Conservation (phyloP, 371 early-diverging fungal species). For the Mucor irregularis region DNA sequence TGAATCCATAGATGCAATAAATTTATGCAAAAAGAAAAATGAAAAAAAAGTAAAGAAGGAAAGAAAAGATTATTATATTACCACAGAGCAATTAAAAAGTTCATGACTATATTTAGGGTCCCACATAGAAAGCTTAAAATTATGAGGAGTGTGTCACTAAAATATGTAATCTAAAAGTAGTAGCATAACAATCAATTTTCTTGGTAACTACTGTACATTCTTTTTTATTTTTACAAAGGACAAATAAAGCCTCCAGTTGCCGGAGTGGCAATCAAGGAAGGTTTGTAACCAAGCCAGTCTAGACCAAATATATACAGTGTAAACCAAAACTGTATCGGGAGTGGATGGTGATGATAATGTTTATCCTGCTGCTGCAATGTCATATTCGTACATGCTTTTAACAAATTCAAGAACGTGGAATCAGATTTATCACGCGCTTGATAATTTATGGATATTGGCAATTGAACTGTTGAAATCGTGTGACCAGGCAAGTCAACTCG, state of each 20-base stretch:
- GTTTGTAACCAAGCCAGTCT: conserved; percentile 36
- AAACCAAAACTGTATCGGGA: conserved; percentile 36
- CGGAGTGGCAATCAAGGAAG: conserved; percentile 29
- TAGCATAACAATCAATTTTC: neutral
- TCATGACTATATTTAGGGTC: no score
- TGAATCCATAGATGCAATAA: neutral
- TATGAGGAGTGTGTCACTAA: no score
- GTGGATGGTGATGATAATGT: conserved; percentile 4
- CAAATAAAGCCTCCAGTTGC: conserved; percentile 24
- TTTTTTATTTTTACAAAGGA: conserved; percentile 1
- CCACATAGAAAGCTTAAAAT: no score
- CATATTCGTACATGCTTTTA: conserved; percentile 24
- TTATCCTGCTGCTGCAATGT: neutral
- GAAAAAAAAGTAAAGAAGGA: neutral
- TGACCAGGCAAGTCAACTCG: conserved; percentile 10
- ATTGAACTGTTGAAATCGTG: conserved; percentile 24
- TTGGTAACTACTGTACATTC: neutral
- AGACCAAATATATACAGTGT: conserved; percentile 30
- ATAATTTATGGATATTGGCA: conserved; percentile 35
- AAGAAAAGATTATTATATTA: no score
- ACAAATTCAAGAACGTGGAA: conserved; percentile 28
- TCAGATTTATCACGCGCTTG: conserved; percentile 33
- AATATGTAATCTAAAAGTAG: no score
- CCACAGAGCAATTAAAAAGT: no score
- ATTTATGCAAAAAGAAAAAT: neutral